Evolutionary conservation across 1,284 basidiomycete species (phyloP), one percentile per base, ranked within the genome.

Genomic region (Cutaneotrichosporon cavernicola): DNA sequence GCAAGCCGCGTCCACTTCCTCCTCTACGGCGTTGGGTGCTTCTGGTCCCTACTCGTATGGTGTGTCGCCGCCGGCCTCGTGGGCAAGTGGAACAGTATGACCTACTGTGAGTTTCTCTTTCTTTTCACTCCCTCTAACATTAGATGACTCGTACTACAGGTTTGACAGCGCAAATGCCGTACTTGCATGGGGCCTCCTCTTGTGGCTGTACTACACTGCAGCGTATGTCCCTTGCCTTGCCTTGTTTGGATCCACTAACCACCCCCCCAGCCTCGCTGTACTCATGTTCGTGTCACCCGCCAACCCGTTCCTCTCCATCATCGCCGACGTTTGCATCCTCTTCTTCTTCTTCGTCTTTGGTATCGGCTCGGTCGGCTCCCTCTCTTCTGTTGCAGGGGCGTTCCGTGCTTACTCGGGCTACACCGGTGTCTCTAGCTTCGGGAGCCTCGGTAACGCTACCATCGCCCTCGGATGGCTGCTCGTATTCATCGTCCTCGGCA

Each of bases 401-500:
- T 59, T 38, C 43, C 21, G 26, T 9, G 26, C 14, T 9, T 32
- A 38, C 32, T 36, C 32, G 5, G 36, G 14, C 32, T 52, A 30
- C 50, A 14, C 11, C 30, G 9, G 10, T 10, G 32, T 10, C 53
- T 13, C 6, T 4, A 21, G n/a, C 18, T 6, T 58, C 6, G 63
- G 66, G 61, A 51, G 69, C 6, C 65, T 77, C n/a, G 75, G 72
- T 10, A 69, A 65, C 36, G 75, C 73, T 0, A 53, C 65, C 4
- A 36, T 77, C n/a, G 76, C 71, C 61, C 61, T 77, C 13, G 75
- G 65, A 3, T 78, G 75, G 75, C 72, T 79, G 56, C 76, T 77
- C 18, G 60, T 79, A 55, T 65, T 72, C 55, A 73, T 75, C 69
- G 74, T 56, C 21, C 62, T 76, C 40, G 75, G 69, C 56, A 72